Conservation (phyloP, 805 yeast species). For the Candida montana region DNA sequence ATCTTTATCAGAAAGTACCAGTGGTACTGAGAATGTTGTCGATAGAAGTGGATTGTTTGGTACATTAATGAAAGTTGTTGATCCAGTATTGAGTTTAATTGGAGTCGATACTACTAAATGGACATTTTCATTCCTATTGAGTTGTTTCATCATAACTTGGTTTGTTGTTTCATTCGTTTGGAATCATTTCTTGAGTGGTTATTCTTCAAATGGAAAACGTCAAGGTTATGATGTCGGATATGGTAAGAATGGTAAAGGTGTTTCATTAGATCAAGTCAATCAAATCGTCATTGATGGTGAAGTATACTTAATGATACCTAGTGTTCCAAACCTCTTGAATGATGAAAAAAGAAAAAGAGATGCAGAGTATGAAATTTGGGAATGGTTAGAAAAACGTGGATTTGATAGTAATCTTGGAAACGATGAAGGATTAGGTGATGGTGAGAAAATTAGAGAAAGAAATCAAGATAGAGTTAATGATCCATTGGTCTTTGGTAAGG, state of each 20-base stretch:
- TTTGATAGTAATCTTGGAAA: constrained; percentile 4
- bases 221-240: not conserved
- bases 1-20: not conserved
- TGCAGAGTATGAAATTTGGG: constrained; percentile 25
- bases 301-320: constrained; percentile 20
- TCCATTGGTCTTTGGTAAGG: constrained; percentile 1
- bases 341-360: constrained; percentile 2
- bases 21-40: not conserved
- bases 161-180: not conserved
- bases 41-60: not conserved
- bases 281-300: constrained; percentile 21
- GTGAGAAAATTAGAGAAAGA: not conserved
- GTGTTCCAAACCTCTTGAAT: constrained; percentile 9
- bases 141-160: not conserved
- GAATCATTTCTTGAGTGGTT: not conserved
- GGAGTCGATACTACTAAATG: not conserved
- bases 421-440: not conserved
- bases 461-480: no score
- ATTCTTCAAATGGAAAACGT: no score
- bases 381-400: constrained; percentile 21
- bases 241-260: not conserved
- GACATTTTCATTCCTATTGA: not conserved
- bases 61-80: not conserved
- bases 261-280: constrained; percentile 5
- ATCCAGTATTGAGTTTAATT: not conserved